Evolutionary conservation across 345 rosid genomes (phyloP), one percentile per base, ranked within the genome.

Genomic region (Capsella bursapastoris): DNA sequence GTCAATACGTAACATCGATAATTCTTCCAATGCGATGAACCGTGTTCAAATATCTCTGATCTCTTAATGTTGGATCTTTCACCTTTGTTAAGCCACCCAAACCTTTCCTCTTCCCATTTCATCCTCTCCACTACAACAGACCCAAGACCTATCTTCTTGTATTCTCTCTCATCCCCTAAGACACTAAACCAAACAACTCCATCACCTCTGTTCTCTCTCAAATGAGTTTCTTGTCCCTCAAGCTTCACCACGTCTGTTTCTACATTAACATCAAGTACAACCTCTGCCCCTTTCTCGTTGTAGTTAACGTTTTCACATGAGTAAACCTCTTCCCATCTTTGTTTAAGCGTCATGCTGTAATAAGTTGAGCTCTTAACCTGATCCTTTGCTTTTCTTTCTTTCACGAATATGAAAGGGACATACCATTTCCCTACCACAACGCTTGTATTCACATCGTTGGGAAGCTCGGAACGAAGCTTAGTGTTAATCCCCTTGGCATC

Each of bases 391-490:
- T 41, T 28, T 37, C 66, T 72, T 28, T 90, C 96, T 48, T 58
- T 86, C 27, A 88, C 60, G 6, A 86, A 88, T 70, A 90, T 63
- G 74, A 85, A 90, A 4, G 92, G 96, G n/a, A 83, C 86, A 18
- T 85, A 90, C 96, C 92, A 90, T 70, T 72, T 85, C 52, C 91
- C 96, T 5, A 88, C 82, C 13, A 69, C 72, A 25, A 66, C 68
- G 28, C 51, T 14, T 37, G 83, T 76, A 15, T 66, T 62, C 28
- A 58, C 61, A 53, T 62, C 37, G 2, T 35, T 59, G 0, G 91
- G 88, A 49, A 86, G 89, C 70, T 70, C 37, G 1, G 79, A 40
- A 6, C 88, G 82, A 47, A 66, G 82, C 15, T 66, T 2, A 4
- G 15, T 13, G 58, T 88, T 80, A 0, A 88, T 76, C 4, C 93